Evolutionary conservation across 169 alveolate genomes (phyloP), one percentile per base, ranked within the genome.

Genomic region (Cystoisospora suis): DNA sequence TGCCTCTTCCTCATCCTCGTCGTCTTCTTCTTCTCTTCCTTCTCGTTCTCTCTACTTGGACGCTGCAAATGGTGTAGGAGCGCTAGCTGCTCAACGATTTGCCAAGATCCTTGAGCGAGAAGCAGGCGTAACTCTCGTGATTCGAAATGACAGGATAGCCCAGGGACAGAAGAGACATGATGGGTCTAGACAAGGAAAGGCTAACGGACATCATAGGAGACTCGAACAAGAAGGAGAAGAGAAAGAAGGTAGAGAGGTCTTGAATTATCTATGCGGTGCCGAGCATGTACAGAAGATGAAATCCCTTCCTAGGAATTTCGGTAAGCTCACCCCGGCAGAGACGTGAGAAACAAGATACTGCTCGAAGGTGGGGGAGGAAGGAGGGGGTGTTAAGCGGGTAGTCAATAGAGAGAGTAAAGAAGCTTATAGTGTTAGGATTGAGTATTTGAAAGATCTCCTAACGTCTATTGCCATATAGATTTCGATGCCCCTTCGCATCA

Each of bases 231-330:
- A 75, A 29, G 47, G 23, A 36, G 83, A 36, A 0, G 58, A 12
- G 17, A 40, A 32, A 38, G 56, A 20, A 15, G 91, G 91, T 47
- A 40, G 56, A 38, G 56, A 20, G 29, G 91, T 81, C 70, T 92
- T 96, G 65, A 97, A 97, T 91, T 94, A 93, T 7, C 89, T 79
- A 7, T 97, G 99, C 81, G 99, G 99, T 34, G 97, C 98, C 23
- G 99, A 97, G 79, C 94, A 70, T 79, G 97, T 96, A 27, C 97
- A 97, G 89, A 97, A 96, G 87, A 92, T 92, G 86, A 85, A 87
- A 61, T 49, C 36, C 75, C 77, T 53, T 86, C 91, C 81, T 92
- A 88, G 80, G 42, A 58, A 27, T 15, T 79, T 46, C 83, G 93
- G 92, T 44, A 86, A 34, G 90, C 59, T 65, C 9, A 53, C n/a